These are phyloP conservation scores for Fusarium concolor DNA, from an alignment of 2,329 filamentous ascomycete species.

Conservation along the genomic window DNA sequence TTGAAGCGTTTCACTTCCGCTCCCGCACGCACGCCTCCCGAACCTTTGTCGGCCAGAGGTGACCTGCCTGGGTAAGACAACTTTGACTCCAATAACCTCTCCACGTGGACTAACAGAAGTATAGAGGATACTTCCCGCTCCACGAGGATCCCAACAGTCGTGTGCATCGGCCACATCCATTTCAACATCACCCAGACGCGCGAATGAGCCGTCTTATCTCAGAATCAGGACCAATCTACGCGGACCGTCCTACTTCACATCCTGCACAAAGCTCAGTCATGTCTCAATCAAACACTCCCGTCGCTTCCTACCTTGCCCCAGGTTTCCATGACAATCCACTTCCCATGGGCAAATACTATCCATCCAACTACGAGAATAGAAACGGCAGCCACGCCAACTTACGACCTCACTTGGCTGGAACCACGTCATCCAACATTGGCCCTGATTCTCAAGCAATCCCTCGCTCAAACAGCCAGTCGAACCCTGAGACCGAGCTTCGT, in stretches of 20 bases:
- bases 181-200: conserved; percentile 55
- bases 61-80: conserved; percentile 64
- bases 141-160: conserved; percentile 66
- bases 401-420: conserved; percentile 43
- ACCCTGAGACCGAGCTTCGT: conserved; percentile 58
- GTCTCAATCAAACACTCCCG: conserved; percentile 55
- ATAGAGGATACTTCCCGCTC: conserved; percentile 70
- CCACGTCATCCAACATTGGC: conserved; percentile 49
- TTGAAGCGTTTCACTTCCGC: conserved; percentile 55
- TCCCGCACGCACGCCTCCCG: conserved; percentile 58
- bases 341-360: conserved; percentile 72
- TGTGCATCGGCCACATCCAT: conserved; percentile 64
- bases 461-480: conserved; percentile 20
- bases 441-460: conserved; percentile 52
- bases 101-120: conserved; percentile 5
- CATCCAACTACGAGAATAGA: conserved; percentile 67
- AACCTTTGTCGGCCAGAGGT: conserved; percentile 67
- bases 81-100: neutral
- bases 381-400: conserved; percentile 43
- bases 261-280: conserved; percentile 39
- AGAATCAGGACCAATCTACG: conserved; percentile 46
- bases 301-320: conserved; percentile 64
- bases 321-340: conserved; percentile 61
- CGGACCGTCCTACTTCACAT: conserved; percentile 46
- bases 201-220: conserved; percentile 54